Base-by-base conservation (phyloP, 2,329 filamentous ascomycete species). In the Fusarium keratoplasticum region DNA sequence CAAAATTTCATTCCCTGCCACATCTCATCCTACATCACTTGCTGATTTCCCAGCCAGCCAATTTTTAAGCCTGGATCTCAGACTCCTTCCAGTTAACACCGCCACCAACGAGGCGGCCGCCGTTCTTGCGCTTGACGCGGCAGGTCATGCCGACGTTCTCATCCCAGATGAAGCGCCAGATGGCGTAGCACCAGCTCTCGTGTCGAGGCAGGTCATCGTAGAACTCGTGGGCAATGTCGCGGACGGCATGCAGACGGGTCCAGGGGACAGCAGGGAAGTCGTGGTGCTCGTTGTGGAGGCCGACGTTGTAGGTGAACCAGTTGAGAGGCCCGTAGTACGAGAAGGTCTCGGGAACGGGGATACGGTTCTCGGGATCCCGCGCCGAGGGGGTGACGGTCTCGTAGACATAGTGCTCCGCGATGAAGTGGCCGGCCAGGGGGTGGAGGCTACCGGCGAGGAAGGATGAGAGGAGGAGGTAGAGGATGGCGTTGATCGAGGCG, bases 241-340 rank as follows among this genome's bases (percentile, higher is more conserved):
- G 91, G 63, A 99, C 87, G 80, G 88, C 88, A 64, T 92, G 93
- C 42, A 99, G 88, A 35, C 93, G 89, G 11, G 95, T 98, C 96
- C 96, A 99, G 0, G 96, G 96, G 55, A 99, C 90, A 57, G 96
- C 96, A 13, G 96, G 96, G 85, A 99, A 99, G 83, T 99, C 96
- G 83, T 99, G 96, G 84, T 99, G 96, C 87, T 99, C 96, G 82
- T 99, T 99, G 87, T 99, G 96, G 80, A 98, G 86, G 62, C 96
- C 96, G 54, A 99, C 96, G 78, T 99, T 99, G 88, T 98, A 99
- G 1, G 95, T 98, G 59, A 99, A 85, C 78, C 95, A 84, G 85
- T 99, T 99, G 74, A 98, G 89, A 1, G 93, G 90, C 0, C 96
- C 96, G 82, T 99, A 99, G 89, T 99, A 99, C 57, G 93, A 96